Evolutionary conservation across 257 asterid genomes (phyloP).

Genomic region (Craterostigma plantagineum): DNA sequence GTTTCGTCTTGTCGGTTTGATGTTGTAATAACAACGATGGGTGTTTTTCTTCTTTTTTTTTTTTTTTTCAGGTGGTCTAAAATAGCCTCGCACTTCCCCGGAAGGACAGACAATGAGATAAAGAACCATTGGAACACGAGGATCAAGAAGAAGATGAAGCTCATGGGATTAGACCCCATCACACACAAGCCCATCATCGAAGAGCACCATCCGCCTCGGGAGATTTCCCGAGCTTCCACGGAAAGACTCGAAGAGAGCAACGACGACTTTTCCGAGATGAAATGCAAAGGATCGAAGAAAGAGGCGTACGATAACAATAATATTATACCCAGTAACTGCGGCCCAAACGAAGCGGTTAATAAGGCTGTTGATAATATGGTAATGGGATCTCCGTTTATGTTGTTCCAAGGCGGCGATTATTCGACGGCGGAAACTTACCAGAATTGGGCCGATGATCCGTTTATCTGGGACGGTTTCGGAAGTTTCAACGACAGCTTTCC

Average conservation of each 20-base stretch:
- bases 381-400: slow-evolving; percentile 12
- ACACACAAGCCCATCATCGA: slow-evolving; percentile 16
- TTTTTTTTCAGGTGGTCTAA: slow-evolving; percentile 63
- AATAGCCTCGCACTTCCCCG: slow-evolving; percentile 53
- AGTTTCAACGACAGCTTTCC: neutral
- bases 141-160: slow-evolving; percentile 21
- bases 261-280: too few relatives aligned
- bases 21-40: too few relatives aligned
- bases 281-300: too few relatives aligned
- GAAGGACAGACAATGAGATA: slow-evolving; percentile 23
- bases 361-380: slow-evolving; percentile 6
- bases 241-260: too few relatives aligned
- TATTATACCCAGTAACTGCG: too few relatives aligned
- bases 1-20: too few relatives aligned
- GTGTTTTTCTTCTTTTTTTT: too few relatives aligned
- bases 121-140: slow-evolving; percentile 26
- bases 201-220: neutral
- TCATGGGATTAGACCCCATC: slow-evolving; percentile 13
- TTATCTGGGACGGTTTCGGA: slow-evolving; percentile 41
- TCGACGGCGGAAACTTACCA: slow-evolving; percentile 13
- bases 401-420: slow-evolving; percentile 5
- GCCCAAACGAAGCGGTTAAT: too few relatives aligned
- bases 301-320: too few relatives aligned
- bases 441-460: slow-evolving; percentile 37
- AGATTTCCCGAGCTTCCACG: neutral